Evolutionary conservation across 495 filamentous ascomycete species (phyloP).

Genomic region (Trichocladium uniseriatum): DNA sequence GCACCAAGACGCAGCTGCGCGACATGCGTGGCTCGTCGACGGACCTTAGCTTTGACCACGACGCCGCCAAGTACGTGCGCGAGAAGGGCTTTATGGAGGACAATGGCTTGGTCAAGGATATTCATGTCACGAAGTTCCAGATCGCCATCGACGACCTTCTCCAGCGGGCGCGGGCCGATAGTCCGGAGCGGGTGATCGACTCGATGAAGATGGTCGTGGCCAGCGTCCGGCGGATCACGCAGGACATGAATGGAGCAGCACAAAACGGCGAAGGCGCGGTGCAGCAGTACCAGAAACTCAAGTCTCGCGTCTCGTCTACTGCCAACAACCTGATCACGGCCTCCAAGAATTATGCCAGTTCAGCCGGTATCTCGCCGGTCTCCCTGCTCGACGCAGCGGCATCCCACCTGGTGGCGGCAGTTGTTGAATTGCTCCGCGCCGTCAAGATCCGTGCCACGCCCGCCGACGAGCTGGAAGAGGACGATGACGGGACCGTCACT

Average conservation of each 20-base stretch:
- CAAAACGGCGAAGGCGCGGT: slow-evolving; percentile 37
- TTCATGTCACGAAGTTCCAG: slow-evolving; percentile 92
- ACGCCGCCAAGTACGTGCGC: slow-evolving; percentile 52
- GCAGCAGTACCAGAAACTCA: slow-evolving; percentile 56
- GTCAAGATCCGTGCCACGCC: slow-evolving; percentile 78
- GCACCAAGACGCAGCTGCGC: slow-evolving; percentile 75
- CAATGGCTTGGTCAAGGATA: slow-evolving; percentile 74
- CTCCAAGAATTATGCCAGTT: slow-evolving; percentile 75
- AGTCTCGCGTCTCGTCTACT: slow-evolving; percentile 71
- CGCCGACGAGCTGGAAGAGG: slow-evolving; percentile 63
- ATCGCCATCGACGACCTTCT: slow-evolving; percentile 89
- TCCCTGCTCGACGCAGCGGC: slow-evolving; percentile 89
- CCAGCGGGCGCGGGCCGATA: slow-evolving; percentile 61
- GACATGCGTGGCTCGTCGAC: slow-evolving; percentile 71
- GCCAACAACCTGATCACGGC: slow-evolving; percentile 95
- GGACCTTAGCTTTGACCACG: slow-evolving; percentile 57
- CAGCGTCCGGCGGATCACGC: slow-evolving; percentile 67
- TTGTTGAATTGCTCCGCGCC: slow-evolving; percentile 72
- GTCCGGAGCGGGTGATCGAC: slow-evolving; percentile 61
- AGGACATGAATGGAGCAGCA: slow-evolving; percentile 58
- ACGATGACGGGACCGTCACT: slow-evolving; percentile 52
- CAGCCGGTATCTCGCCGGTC: slow-evolving; percentile 84
- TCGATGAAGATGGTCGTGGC: slow-evolving; percentile 75
- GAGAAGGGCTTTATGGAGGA: slow-evolving; percentile 63
- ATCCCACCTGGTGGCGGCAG: slow-evolving; percentile 75